Evolutionary conservation across 495 filamentous ascomycete species (phyloP).

Genomic region (Ascodesmis nigricans): DNA sequence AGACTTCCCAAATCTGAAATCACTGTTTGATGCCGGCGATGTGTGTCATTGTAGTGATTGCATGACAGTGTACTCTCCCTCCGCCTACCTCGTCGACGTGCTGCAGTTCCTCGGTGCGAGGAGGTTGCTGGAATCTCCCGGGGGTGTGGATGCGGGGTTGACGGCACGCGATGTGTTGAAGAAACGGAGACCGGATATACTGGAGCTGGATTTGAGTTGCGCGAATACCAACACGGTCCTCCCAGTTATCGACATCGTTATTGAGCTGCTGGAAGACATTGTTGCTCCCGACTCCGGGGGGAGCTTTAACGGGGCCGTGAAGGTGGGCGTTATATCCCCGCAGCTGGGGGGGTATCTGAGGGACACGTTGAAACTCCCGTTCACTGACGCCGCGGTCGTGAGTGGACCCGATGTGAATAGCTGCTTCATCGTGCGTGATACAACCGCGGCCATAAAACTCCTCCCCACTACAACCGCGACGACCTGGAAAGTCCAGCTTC

Average conservation of each 20-base stretch:
- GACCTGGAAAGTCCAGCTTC: too few species aligned
- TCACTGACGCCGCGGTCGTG: too few species aligned
- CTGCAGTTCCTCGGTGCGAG: slow-evolving; percentile 17
- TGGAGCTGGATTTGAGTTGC: slow-evolving; percentile 21
- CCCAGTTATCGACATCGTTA: slow-evolving; percentile 24
- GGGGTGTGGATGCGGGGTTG: too few species aligned
- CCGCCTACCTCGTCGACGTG: slow-evolving; percentile 21
- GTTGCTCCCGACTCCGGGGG: too few species aligned
- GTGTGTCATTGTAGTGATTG: slow-evolving; percentile 14
- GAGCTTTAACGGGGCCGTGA: too few species aligned
- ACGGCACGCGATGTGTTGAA: slow-evolving; percentile 13
- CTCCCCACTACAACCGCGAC: too few species aligned
- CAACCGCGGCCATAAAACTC: too few species aligned
- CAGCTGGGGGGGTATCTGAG: too few species aligned
- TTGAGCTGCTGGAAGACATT: slow-evolving; percentile 24
- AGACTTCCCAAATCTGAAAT: slow-evolving; percentile 8
- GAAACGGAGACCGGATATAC: slow-evolving; percentile 19
- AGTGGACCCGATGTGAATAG: too few species aligned
- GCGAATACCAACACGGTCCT: slow-evolving; percentile 21
- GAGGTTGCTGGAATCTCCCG: slow-evolving; percentile 3
- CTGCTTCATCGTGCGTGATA: too few species aligned
- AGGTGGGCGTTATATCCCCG: too few species aligned
- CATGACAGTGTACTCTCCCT: slow-evolving; percentile 11
- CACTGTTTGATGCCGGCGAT: slow-evolving; percentile 10
- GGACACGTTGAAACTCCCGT: too few species aligned